phyloP scores from a whole-genome alignment of 306 rosid species.

The Rosa lucieae region DNA sequence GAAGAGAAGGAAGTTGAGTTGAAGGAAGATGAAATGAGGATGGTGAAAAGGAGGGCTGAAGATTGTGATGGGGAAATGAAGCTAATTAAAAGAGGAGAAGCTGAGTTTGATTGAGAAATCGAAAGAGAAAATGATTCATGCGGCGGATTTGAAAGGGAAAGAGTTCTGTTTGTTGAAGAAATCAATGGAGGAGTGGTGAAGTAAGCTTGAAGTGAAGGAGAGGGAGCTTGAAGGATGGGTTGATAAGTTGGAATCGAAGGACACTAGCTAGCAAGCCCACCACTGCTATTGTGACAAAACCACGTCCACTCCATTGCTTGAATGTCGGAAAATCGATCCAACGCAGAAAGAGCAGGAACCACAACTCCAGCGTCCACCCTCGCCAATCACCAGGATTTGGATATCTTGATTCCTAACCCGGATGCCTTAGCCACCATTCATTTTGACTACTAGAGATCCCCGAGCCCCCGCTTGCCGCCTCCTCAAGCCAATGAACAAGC shows the following conservation, averaged over 20 bases:
- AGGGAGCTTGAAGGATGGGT: slow-evolving; percentile 7
- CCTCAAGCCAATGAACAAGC: too few relatives aligned
- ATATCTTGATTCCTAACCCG: too few relatives aligned
- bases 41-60: slow-evolving; percentile 11
- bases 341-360: too few relatives aligned
- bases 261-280: neutral
- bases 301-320: too few relatives aligned
- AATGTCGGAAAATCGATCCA: too few relatives aligned
- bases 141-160: neutral
- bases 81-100: slow-evolving; percentile 13
- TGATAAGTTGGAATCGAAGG: neutral
- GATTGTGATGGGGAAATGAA: slow-evolving; percentile 27
- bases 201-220: slow-evolving; percentile 8
- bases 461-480: too few relatives aligned
- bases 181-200: slow-evolving; percentile 10
- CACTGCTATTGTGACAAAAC: too few relatives aligned
- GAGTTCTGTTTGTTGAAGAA: slow-evolving; percentile 6
- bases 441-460: too few relatives aligned
- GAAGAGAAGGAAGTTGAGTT: slow-evolving; percentile 27
- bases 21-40: slow-evolving; percentile 5
- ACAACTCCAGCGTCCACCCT: too few relatives aligned
- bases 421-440: too few relatives aligned
- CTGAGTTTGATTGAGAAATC: slow-evolving; percentile 19
- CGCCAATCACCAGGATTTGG: too few relatives aligned
- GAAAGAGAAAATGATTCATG: neutral